Conservation (phyloP, 331 rosid species). For the Dryas integrifolia region DNA sequence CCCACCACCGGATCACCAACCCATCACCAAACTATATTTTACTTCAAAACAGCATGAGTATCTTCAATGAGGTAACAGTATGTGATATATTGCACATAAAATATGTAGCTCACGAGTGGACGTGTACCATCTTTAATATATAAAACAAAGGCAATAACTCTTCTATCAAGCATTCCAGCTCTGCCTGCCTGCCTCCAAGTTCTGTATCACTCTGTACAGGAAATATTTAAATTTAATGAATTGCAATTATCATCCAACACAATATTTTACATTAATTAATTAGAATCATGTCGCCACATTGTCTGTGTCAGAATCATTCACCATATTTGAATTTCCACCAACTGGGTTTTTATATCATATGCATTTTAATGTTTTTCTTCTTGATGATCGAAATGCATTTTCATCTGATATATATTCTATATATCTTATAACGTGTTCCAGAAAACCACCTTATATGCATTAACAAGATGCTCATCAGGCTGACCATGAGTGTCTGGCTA, state of each 20-base stretch:
- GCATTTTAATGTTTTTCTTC: neutral
- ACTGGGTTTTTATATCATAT: neutral
- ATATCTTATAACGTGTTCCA: conserved; percentile 1
- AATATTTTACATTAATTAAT: neutral
- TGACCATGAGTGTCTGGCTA: neutral
- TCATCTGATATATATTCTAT: neutral
- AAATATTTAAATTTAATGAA: neutral
- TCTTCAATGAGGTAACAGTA: conserved; percentile 8
- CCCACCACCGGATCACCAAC: conserved; percentile 35
- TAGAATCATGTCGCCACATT: neutral
- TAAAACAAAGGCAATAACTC: neutral
- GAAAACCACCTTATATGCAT: conserved; percentile 5
- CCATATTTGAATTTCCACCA: neutral
- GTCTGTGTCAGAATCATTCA: neutral
- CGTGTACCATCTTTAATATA: neutral
- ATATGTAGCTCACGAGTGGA: neutral
- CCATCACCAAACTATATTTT: conserved; percentile 20
- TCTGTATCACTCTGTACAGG: neutral
- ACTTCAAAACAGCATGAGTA: neutral
- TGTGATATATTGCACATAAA: neutral
- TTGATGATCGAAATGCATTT: neutral
- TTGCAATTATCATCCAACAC: neutral
- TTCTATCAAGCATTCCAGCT: neutral
- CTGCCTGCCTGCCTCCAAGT: conserved; percentile 7
- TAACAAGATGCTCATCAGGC: neutral